Evolutionary conservation across 2,329 filamentous ascomycete genomes (phyloP).

Genomic region (Aspergillus latus): DNA sequence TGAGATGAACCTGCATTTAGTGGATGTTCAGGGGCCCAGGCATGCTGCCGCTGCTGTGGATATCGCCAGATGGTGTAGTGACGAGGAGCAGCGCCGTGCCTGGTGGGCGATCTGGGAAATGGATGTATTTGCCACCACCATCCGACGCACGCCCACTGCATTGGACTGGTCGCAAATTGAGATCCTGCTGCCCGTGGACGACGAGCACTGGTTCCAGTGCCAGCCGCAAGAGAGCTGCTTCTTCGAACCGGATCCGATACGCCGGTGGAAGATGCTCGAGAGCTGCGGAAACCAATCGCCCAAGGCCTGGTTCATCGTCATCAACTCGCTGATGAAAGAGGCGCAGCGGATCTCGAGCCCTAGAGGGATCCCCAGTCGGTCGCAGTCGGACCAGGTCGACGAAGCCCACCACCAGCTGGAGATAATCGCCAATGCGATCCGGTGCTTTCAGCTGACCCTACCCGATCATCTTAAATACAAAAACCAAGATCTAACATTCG

Average conservation of each 20-base stretch:
- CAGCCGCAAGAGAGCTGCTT: constrained; percentile 26
- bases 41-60: neutral
- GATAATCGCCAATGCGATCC: constrained; percentile 33
- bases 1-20: constrained; percentile 29
- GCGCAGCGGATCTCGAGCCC: constrained; percentile 27
- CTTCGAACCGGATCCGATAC: constrained; percentile 31
- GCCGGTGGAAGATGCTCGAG: constrained; percentile 35
- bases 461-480: constrained; percentile 32
- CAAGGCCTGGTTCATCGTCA: constrained; percentile 43
- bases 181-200: constrained; percentile 37
- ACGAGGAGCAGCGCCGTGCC: constrained; percentile 41
- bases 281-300: constrained; percentile 33
- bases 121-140: constrained; percentile 45
- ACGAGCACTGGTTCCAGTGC: constrained; percentile 36
- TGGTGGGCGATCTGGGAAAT: constrained; percentile 49
- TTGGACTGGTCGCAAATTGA: constrained; percentile 40
- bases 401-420: constrained; percentile 27
- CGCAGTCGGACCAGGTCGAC: neutral
- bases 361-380: neutral
- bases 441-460: constrained; percentile 32
- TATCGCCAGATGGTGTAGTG: neutral
- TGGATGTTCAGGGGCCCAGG: neutral
- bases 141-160: constrained; percentile 39
- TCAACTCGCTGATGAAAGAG: constrained; percentile 43
- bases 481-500: constrained; percentile 33